phyloP scores from a whole-genome alignment of 441 rosid genomes.

The Raphanus hybrid region DNA sequence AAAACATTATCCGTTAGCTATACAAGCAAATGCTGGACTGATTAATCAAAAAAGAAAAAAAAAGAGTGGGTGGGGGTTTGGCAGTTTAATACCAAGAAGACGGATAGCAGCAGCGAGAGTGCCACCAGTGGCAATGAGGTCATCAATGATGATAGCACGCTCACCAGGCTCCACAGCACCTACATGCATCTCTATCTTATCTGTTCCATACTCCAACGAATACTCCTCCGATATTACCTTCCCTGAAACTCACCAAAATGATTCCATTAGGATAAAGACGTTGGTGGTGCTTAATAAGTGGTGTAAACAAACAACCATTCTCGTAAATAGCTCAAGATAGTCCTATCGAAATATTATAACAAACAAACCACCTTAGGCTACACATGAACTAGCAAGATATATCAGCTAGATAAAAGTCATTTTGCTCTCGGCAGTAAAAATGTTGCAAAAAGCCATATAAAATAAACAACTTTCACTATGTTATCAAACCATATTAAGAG shows the following conservation, averaged over 20 bases:
- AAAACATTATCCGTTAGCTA: not conserved
- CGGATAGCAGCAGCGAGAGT: constrained; percentile 88
- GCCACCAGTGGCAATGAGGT: constrained; percentile 97
- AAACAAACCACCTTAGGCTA: not conserved
- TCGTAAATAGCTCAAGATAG: constrained; percentile 15
- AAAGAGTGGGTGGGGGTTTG: not conserved
- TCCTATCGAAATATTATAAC: not conserved
- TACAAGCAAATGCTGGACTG: not conserved
- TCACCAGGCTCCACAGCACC: constrained; percentile 94
- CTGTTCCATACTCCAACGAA: constrained; percentile 93
- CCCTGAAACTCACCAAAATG: constrained; percentile 47
- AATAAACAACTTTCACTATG: not conserved
- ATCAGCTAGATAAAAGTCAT: not conserved
- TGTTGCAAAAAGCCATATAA: not conserved
- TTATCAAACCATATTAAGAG: not conserved
- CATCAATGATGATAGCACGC: constrained; percentile 82
- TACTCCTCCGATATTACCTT: constrained; percentile 90
- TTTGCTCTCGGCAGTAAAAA: not conserved
- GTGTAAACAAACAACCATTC: not conserved
- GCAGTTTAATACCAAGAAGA: constrained; percentile 76
- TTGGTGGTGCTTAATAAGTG: not conserved
- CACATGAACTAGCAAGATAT: constrained; percentile 1
- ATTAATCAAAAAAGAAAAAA: not conserved
- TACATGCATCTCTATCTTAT: constrained; percentile 92
- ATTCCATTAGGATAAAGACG: not conserved